Percentiles rank a stretch among this genome's conserved stretches.
These are phyloP conservation scores for Cylindrotheca closterium DNA, from an alignment of 108 stramenopile species.

Conservation along the genomic window DNA sequence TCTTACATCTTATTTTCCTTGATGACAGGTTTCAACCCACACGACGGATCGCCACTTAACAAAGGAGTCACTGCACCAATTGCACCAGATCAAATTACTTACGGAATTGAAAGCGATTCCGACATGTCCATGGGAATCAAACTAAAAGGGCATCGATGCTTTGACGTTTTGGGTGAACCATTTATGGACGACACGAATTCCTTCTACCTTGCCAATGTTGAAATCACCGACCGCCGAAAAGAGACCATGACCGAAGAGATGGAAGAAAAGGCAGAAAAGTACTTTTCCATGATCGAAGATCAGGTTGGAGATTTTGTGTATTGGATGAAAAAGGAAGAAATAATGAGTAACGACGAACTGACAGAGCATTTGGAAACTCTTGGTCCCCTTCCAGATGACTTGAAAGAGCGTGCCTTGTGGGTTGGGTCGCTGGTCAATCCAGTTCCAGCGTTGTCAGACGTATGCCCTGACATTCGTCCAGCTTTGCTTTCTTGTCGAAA, in stretches of 20 bases:
- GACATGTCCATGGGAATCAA: slow-evolving; percentile 12
- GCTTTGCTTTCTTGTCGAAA: slow-evolving; percentile 37
- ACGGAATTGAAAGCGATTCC: slow-evolving; percentile 1
- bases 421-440: slow-evolving; percentile 32
- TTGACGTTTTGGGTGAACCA: slow-evolving; percentile 27
- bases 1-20: too few species aligned
- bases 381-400: slow-evolving; percentile 12
- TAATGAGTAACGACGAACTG: slow-evolving; percentile 11
- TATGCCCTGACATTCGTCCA: slow-evolving; percentile 24
- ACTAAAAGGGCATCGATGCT: slow-evolving; percentile 18
- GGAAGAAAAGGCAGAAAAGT: slow-evolving; percentile 4
- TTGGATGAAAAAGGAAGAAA: slow-evolving; percentile 9
- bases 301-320: slow-evolving; percentile 30
- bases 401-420: slow-evolving; percentile 23
- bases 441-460: slow-evolving; percentile 9
- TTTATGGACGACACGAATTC: slow-evolving; percentile 26
- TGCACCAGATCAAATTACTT: slow-evolving; percentile 3
- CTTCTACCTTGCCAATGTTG: slow-evolving; percentile 32
- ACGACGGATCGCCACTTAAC: slow-evolving; percentile 7
- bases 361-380: not conserved
- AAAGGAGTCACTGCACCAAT: slow-evolving; percentile 22
- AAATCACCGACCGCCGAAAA: slow-evolving; percentile 17
- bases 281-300: slow-evolving; percentile 9
- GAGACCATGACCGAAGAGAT: slow-evolving; percentile 5
- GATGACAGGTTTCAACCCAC: slow-evolving; percentile 24